phyloP scores from a whole-genome alignment of 306 rosid species.

The Castanopsis chinensis region DNA sequence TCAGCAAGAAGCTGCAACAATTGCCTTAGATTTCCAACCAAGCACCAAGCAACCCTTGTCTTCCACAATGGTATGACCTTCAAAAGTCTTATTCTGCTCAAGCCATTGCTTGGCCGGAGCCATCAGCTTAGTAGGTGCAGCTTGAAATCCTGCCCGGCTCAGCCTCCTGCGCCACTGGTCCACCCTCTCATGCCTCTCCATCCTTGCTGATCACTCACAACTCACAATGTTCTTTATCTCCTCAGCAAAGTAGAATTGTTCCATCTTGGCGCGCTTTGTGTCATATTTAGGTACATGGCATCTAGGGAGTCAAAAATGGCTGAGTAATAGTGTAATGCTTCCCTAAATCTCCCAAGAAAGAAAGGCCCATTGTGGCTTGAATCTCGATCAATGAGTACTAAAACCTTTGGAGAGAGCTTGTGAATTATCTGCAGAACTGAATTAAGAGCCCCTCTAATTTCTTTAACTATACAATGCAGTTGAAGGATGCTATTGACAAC shows the following conservation, averaged over 20 bases:
- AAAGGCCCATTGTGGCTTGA: slow-evolving; percentile 95
- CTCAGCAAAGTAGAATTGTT: slow-evolving; percentile 87
- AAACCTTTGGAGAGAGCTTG: slow-evolving; percentile 56
- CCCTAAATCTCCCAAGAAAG: slow-evolving; percentile 92
- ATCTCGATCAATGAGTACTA: slow-evolving; percentile 80
- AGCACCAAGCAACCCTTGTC: slow-evolving; percentile 87
- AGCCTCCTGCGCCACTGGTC: slow-evolving; percentile 90
- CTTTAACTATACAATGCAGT: slow-evolving; percentile 86
- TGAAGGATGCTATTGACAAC: slow-evolving; percentile 82
- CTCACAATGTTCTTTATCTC: slow-evolving; percentile 96
- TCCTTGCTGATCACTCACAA: slow-evolving; percentile 78
- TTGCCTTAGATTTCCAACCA: slow-evolving; percentile 91
- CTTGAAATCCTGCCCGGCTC: slow-evolving; percentile 88
- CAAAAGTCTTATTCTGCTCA: slow-evolving; percentile 44
- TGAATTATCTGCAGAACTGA: slow-evolving; percentile 69
- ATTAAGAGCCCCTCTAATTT: slow-evolving; percentile 82
- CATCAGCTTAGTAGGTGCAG: slow-evolving; percentile 57
- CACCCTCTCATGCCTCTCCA: slow-evolving; percentile 91
- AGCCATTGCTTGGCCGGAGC: slow-evolving; percentile 81
- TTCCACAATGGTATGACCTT: slow-evolving; percentile 69
- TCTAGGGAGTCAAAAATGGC: slow-evolving; percentile 86
- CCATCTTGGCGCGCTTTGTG: slow-evolving; percentile 71
- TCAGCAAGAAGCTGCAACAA: slow-evolving; percentile 90
- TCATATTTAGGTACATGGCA: slow-evolving; percentile 81
- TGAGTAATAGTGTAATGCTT: slow-evolving; percentile 79